These are phyloP conservation scores for Amborella trichopoda DNA, from an alignment of 164 flowering plant species.

Conservation along the genomic window DNA sequence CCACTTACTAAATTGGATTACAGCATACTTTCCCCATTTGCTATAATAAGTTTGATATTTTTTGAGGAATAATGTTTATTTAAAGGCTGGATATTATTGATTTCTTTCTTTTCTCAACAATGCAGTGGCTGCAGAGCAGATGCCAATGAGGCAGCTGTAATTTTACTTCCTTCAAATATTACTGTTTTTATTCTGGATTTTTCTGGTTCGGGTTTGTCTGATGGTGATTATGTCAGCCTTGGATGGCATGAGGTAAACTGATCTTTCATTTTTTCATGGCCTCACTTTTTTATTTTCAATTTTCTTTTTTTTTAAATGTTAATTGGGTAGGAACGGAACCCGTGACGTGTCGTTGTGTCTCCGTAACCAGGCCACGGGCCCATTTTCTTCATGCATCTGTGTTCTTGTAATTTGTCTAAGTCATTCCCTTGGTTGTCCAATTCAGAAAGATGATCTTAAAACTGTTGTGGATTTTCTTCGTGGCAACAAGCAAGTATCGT, in stretches of 20 bases:
- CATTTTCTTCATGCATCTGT: too few species aligned
- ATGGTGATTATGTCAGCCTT: slow-evolving; percentile 87
- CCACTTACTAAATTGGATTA: too few species aligned
- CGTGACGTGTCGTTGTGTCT: too few species aligned
- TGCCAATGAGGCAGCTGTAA: slow-evolving; percentile 88
- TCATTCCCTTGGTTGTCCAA: slow-evolving; percentile 6
- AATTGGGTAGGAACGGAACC: neutral
- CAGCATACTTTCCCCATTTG: too few species aligned
- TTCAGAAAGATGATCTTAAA: slow-evolving; percentile 83
- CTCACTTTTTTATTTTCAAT: neutral
- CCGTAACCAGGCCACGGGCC: too few species aligned
- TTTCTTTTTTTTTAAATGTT: neutral
- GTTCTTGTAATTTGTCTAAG: too few species aligned
- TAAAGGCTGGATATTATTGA: too few species aligned
- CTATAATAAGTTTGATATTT: too few species aligned
- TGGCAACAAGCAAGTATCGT: slow-evolving; percentile 50
- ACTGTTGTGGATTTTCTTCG: slow-evolving; percentile 60
- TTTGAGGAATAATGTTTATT: too few species aligned
- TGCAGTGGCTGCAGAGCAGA: slow-evolving; percentile 93
- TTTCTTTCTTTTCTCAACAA: neutral
- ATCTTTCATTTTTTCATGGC: neutral
- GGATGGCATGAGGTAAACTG: slow-evolving; percentile 93
- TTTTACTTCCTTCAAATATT: slow-evolving; percentile 86
- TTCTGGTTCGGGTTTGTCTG: slow-evolving; percentile 95
- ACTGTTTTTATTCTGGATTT: slow-evolving; percentile 94